phyloP scores from a whole-genome alignment of 345 rosid species.

The Melaleuca alternifolia region DNA sequence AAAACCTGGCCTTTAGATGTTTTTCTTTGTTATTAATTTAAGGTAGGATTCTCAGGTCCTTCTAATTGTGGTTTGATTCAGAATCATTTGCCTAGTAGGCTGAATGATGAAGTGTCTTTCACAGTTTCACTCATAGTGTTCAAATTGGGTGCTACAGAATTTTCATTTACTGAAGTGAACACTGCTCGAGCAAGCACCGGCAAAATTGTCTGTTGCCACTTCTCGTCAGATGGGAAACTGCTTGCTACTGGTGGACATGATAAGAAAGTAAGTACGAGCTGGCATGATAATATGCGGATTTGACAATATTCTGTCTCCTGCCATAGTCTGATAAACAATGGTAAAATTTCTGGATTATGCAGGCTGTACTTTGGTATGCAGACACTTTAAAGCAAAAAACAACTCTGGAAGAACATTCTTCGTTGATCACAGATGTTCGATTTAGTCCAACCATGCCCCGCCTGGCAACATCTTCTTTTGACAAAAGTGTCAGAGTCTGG shows the following conservation, averaged over 20 bases:
- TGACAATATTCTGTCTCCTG: not conserved
- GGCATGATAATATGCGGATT: not conserved
- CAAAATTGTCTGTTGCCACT: constrained; percentile 82
- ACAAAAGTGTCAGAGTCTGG: constrained; percentile 98
- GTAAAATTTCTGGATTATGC: constrained; percentile 6
- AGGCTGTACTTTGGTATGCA: constrained; percentile 86
- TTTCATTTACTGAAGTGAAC: constrained; percentile 16
- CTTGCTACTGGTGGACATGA: constrained; percentile 99
- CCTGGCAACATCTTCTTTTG: constrained; percentile 93
- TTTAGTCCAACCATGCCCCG: constrained; percentile 88
- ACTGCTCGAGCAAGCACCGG: constrained; percentile 70
- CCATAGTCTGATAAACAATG: not conserved
- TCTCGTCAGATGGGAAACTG: constrained; percentile 93
- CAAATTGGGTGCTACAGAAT: constrained; percentile 1
- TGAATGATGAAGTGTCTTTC: not conserved
- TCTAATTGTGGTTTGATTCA: not conserved
- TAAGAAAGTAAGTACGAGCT: constrained; percentile 53
- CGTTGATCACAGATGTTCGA: constrained; percentile 83
- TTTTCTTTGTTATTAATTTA: not conserved
- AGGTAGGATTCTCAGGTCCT: not conserved
- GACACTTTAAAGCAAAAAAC: constrained; percentile 65
- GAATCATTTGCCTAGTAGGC: not conserved
- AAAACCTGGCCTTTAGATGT: not conserved
- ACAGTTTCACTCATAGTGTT: not conserved
- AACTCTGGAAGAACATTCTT: constrained; percentile 76